Base-by-base conservation (phyloP, 257 asterid genomes). In the Forsythia viridissima region DNA sequence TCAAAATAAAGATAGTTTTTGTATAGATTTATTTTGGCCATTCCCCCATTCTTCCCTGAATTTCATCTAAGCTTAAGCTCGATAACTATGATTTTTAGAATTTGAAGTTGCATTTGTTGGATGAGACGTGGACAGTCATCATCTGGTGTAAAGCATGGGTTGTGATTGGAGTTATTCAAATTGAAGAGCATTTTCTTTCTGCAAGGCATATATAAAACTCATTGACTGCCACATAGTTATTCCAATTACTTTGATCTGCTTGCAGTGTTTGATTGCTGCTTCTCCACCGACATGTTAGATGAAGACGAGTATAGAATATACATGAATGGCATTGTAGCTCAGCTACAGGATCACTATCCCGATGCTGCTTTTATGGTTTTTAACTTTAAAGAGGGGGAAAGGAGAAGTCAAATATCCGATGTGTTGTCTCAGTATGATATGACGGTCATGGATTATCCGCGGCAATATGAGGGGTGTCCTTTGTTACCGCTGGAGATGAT, bases 331-430 rank as follows among this genome's bases (percentile, higher is more conserved):
- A 94, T 94, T 52, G 98, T 94, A 57, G 96, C 99, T 78, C 97
- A 96, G 92, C 92, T 96, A 82, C 99, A 93, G 84, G 99, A 91
- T 77, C 93, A 96, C 85, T 92, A 91, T 81, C 97, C 98, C 2
- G 99, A 96, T 85, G 97, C 98, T 77, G 96, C 97, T 79, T 92
- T 93, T 87, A 96, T 96, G 98, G 99, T 96, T 74, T 96, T 96
- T 84, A 96, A 96, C 81, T 96, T 96, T 84, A 94, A 92, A 82
- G 97, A 92, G 89, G 97, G 97, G 30, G 92, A 90, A 40, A 88
- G 88, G 85, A 91, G 95, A 91, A 92, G 98, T 85, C 97, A 91
- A 72, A 86, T 93, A 84, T 93, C 98, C 18, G 99, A 96, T 72
- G 81, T 92, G 52, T 80, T 96, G 82, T 91, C 99, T 75, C 96